Conservation (phyloP, 1,284 basidiomycete genomes). For the Albatrellus sp. region DNA sequence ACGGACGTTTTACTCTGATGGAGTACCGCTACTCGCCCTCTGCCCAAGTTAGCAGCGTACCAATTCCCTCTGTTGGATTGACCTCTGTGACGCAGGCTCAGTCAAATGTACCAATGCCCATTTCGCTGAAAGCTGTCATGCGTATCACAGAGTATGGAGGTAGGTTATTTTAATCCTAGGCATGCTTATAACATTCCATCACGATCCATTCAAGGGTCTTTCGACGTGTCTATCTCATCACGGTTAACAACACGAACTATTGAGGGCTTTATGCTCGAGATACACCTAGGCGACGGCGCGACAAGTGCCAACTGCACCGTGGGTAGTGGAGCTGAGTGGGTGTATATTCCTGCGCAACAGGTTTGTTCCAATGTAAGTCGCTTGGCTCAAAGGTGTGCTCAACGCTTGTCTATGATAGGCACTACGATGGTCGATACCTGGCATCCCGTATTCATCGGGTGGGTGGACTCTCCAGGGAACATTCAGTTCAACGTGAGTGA, state of each 20-base stretch:
- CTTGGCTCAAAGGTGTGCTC: not conserved
- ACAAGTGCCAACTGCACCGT: slow-evolving; percentile 52
- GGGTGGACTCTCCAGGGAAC: slow-evolving; percentile 68
- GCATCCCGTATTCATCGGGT: slow-evolving; percentile 49
- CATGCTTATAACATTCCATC: not conserved
- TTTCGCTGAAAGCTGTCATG: slow-evolving; percentile 50
- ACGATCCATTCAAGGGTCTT: slow-evolving; percentile 36
- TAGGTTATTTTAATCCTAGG: slow-evolving; percentile 18
- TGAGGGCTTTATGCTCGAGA: slow-evolving; percentile 59
- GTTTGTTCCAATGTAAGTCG: slow-evolving; percentile 21
- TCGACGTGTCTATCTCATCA: slow-evolving; percentile 63
- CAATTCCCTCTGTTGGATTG: slow-evolving; percentile 7
- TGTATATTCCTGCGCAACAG: slow-evolving; percentile 60
- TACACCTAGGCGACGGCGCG: slow-evolving; percentile 64
- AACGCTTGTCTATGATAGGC: slow-evolving; percentile 24
- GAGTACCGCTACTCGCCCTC: slow-evolving; percentile 66
- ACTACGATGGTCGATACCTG: slow-evolving; percentile 67
- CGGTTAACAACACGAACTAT: slow-evolving; percentile 52
- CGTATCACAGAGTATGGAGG: slow-evolving; percentile 54
- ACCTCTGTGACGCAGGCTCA: slow-evolving; percentile 22
- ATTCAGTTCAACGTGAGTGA: slow-evolving; percentile 48
- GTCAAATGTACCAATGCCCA: slow-evolving; percentile 47
- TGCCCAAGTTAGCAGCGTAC: slow-evolving; percentile 13
- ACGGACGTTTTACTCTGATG: slow-evolving; percentile 80
- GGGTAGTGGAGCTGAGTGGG: slow-evolving; percentile 64